These are phyloP conservation scores for Solanum hybrid DNA, from an alignment of 305 asterid species.

Conservation along the genomic window DNA sequence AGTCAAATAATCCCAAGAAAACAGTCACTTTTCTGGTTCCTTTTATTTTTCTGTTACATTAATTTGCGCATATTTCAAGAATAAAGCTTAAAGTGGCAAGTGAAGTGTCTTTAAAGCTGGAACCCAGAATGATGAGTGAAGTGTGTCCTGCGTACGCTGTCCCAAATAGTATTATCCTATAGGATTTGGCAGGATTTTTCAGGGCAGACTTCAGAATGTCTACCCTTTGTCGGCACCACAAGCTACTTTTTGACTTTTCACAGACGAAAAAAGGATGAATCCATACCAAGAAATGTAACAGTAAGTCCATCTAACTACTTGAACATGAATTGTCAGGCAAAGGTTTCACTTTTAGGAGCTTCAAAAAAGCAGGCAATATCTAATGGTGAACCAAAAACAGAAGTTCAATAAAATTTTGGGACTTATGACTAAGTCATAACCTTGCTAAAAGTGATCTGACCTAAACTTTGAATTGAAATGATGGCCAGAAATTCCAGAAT, in stretches of 20 bases:
- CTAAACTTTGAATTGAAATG: conserved; percentile 72
- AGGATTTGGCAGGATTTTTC: background rate
- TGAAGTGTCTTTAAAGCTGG: background rate
- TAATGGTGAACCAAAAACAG: background rate
- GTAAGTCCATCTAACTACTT: background rate
- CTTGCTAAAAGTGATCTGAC: conserved; percentile 28
- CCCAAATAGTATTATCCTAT: background rate
- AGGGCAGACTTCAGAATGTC: background rate
- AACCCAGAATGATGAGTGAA: background rate
- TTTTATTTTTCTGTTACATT: background rate
- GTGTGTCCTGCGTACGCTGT: background rate
- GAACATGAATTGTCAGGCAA: background rate
- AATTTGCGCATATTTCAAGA: background rate
- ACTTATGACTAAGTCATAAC: background rate
- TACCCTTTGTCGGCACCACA: background rate
- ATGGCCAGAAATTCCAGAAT: conserved; percentile 76
- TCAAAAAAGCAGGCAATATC: background rate
- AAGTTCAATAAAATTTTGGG: background rate
- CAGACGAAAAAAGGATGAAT: background rate
- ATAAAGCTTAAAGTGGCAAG: background rate
- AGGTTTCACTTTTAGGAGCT: background rate
- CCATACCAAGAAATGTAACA: background rate
- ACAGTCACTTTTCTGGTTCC: background rate
- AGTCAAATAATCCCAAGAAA: background rate
- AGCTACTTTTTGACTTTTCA: conserved; percentile 4